Evolutionary conservation across 1,284 basidiomycete genomes (phyloP), one percentile per base, ranked within the genome.

Genomic region (Apiotrichum veenhuisii): DNA sequence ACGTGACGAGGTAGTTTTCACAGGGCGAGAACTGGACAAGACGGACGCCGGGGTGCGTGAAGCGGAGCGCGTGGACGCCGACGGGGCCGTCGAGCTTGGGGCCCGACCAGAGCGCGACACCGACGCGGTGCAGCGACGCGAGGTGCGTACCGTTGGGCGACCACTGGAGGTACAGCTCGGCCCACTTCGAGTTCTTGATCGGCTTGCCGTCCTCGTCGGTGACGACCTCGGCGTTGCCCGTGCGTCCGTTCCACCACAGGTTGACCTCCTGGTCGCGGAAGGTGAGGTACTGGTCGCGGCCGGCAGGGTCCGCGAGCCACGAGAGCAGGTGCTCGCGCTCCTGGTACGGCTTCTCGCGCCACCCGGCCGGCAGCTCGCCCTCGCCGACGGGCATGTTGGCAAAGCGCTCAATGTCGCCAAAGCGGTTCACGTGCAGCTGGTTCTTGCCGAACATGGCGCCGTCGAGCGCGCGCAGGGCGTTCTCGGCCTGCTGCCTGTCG

Each of bases 11-110:
- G 80, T 96, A 98, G 64, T 91, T 87, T 78, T 99, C 96, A 80
- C 89, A 90, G 7, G 96, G 94, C 27, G 94, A 98, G 78, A 98
- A 98, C 79, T 98, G 94, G 71, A 99, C 87, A 46, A 98, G 83
- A 76, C 94, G 92, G 67, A 95, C 93, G 59, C 95, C 84, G 12
- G 94, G 93, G 78, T 98, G 96, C 34, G 91, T 91, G 75, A 97
- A 97, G 58, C 92, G 89, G 43, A 74, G 64, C 26, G 72, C 66
- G 62, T 74, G 71, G 68, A 74, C 72, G 49, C 72, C 72, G 51
- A 71, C 69, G 18, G 69, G 60, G 33, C 72, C 72, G 55, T 74
- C 72, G 53, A 77, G 71, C 51, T 72, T 71, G 53, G 74, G 70
- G 26, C 96, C 96, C 55, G 92, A 95, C 92, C 94, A 98, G 44